Conservation (phyloP, 371 early-diverging fungal species). For the Mortierella sp. region DNA sequence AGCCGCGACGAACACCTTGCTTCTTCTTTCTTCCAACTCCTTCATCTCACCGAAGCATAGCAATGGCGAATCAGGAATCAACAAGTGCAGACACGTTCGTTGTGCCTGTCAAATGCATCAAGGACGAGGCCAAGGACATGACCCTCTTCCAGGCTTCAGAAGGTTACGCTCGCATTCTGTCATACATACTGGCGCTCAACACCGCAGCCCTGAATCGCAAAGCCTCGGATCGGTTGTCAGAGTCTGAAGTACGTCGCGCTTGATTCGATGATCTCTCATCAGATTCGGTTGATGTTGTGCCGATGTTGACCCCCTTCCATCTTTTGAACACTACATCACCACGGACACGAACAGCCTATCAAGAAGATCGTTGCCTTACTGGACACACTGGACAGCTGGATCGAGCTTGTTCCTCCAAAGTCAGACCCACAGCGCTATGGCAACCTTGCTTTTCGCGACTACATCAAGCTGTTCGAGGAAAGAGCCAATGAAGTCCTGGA, state of each 20-base stretch:
- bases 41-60: background rate
- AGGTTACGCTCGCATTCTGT: slow-evolving; percentile 76
- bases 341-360: slow-evolving; percentile 58
- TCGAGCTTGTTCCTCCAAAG: slow-evolving; percentile 80
- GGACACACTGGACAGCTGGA: slow-evolving; percentile 75
- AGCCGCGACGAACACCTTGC: too few species aligned
- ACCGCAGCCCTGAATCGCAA: slow-evolving; percentile 67
- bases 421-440: slow-evolving; percentile 80
- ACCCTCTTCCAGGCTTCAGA: slow-evolving; percentile 59
- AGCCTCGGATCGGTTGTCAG: slow-evolving; percentile 64
- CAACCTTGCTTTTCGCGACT: slow-evolving; percentile 81
- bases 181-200: slow-evolving; percentile 80
- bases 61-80: slow-evolving; percentile 4
- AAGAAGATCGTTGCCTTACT: slow-evolving; percentile 64
- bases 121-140: slow-evolving; percentile 44
- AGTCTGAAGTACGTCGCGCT: slow-evolving; percentile 61
- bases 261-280: background rate
- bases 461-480: slow-evolving; percentile 65
- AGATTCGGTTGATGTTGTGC: background rate
- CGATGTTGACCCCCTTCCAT: background rate
- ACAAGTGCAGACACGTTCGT: slow-evolving; percentile 11
- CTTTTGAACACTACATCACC: too few species aligned
- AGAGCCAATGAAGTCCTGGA: slow-evolving; percentile 47
- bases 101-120: slow-evolving; percentile 45
- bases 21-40: background rate